These are phyloP conservation scores for Sporothrix inflata DNA, from an alignment of 2,329 filamentous ascomycete genomes.

Conservation along the genomic window DNA sequence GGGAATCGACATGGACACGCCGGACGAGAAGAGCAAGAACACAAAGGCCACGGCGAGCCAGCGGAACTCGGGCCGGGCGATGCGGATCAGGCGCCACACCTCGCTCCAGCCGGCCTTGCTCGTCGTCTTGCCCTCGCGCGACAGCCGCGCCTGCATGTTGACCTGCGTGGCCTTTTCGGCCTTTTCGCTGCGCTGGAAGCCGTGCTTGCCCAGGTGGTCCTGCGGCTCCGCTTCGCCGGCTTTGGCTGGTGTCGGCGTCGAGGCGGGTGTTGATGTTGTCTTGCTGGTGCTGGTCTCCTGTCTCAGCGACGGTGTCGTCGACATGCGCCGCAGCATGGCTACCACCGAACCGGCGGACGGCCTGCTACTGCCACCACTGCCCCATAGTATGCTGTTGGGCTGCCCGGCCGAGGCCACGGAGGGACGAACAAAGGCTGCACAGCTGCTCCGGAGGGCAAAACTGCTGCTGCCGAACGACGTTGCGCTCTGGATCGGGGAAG, in stretches of 20 bases:
- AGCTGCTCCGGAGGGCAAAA: not conserved
- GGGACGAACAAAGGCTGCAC: not conserved
- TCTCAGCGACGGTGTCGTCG: conserved; percentile 14
- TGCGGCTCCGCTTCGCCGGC: not conserved
- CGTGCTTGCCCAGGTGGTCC: conserved; percentile 38
- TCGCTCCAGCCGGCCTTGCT: conserved; percentile 68
- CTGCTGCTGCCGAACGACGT: not conserved
- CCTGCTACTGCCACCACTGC: not conserved
- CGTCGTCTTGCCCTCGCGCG: conserved; percentile 72
- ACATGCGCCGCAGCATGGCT: conserved; percentile 27
- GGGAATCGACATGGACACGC: conserved; percentile 93
- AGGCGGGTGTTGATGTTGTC: conserved; percentile 43
- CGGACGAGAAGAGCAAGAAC: conserved; percentile 85
- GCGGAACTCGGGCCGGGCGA: conserved; percentile 81
- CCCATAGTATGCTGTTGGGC: conserved; percentile 26
- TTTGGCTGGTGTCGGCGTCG: not conserved
- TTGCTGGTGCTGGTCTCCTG: conserved; percentile 32
- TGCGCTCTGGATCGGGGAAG: not conserved
- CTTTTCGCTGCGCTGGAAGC: conserved; percentile 66
- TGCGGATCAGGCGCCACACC: conserved; percentile 84
- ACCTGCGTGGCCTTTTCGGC: conserved; percentile 85
- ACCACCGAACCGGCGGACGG: conserved; percentile 20
- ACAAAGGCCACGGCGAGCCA: conserved; percentile 79
- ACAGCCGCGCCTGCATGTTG: conserved; percentile 84
- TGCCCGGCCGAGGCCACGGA: not conserved